These are phyloP conservation scores for Xylariaceae sp. DNA, from an alignment of 2,329 filamentous ascomycete species.

Conservation along the genomic window DNA sequence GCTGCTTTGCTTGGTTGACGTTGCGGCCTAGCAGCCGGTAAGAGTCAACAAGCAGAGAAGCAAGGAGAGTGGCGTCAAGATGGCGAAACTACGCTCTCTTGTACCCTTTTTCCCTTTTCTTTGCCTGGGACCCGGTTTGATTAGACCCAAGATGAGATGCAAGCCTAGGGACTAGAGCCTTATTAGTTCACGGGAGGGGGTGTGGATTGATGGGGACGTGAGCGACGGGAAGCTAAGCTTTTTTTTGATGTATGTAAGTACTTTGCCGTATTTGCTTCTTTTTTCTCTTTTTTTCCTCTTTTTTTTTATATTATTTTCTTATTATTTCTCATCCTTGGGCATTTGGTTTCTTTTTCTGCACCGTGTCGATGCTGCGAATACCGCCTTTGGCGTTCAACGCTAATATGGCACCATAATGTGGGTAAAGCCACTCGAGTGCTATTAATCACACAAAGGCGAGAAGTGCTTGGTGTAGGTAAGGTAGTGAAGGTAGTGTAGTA, in stretches of 20 bases:
- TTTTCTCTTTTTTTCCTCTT: not conserved
- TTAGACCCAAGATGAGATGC: conserved; percentile 22
- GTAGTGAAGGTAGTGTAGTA: not conserved
- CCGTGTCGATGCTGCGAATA: conserved; percentile 12
- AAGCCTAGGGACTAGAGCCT: conserved; percentile 11
- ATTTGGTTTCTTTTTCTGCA: conserved; percentile 14
- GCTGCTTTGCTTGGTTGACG: conserved; percentile 16
- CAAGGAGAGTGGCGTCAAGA: conserved; percentile 24
- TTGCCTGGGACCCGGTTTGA: conserved; percentile 14
- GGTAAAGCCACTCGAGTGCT: conserved; percentile 13
- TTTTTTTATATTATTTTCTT: not conserved
- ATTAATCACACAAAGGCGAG: conserved; percentile 10
- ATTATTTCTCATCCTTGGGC: conserved; percentile 2
- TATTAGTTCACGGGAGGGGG: conserved; percentile 20
- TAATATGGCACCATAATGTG: conserved; percentile 8
- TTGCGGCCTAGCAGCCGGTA: conserved; percentile 19
- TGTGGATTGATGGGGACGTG: conserved; percentile 12
- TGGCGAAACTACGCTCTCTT: conserved; percentile 23
- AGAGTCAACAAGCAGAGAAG: conserved; percentile 15
- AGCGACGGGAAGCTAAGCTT: conserved; percentile 14
- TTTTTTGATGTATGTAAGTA: conserved; percentile 5
- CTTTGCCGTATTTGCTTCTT: not conserved
- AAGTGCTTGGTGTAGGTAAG: not conserved
- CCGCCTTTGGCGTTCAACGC: conserved; percentile 10
- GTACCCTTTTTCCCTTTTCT: conserved; percentile 14